Evolutionary conservation across 176 grass and related monocot genomes (phyloP).

Genomic region (Zea luxurians): DNA sequence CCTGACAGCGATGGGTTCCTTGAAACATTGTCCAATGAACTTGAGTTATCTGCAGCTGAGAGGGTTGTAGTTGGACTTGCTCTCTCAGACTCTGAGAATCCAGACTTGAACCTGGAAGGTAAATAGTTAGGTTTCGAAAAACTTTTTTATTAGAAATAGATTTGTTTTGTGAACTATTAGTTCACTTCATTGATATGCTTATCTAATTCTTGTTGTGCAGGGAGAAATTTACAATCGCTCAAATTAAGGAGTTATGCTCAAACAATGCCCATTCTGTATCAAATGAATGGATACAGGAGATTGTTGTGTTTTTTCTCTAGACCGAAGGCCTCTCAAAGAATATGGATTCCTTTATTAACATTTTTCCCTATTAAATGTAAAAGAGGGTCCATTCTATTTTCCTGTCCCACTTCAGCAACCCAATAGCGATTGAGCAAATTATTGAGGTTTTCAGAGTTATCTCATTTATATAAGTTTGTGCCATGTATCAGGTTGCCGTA

Average conservation of each 20-base stretch:
- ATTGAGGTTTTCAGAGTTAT: conserved; percentile 31
- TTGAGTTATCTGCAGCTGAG: conserved; percentile 66
- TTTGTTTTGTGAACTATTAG: neutral
- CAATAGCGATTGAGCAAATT: conserved; percentile 32
- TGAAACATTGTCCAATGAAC: conserved; percentile 64
- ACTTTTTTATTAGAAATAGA: neutral
- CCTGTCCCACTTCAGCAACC: conserved; percentile 47
- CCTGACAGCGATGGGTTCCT: conserved; percentile 55
- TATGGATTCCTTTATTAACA: conserved; percentile 67
- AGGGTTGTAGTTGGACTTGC: conserved; percentile 72
- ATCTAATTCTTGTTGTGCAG: conserved; percentile 40
- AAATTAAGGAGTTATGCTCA: conserved; percentile 73
- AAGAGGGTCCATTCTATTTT: conserved; percentile 58
- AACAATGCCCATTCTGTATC: conserved; percentile 53
- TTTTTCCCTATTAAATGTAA: conserved; percentile 68
- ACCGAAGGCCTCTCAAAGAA: conserved; percentile 70
- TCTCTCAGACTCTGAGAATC: conserved; percentile 77
- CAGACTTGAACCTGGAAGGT: conserved; percentile 62
- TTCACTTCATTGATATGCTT: conserved; percentile 27
- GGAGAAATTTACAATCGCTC: conserved; percentile 67
- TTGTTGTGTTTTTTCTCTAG: conserved; percentile 77
- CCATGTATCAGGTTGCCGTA: conserved; percentile 23
- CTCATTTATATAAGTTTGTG: conserved; percentile 19
- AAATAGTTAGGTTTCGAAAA: conserved; percentile 24
- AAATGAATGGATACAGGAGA: conserved; percentile 80